Evolutionary conservation across 345 rosid species (phyloP).

Genomic region (Odontarrhena argentea): DNA sequence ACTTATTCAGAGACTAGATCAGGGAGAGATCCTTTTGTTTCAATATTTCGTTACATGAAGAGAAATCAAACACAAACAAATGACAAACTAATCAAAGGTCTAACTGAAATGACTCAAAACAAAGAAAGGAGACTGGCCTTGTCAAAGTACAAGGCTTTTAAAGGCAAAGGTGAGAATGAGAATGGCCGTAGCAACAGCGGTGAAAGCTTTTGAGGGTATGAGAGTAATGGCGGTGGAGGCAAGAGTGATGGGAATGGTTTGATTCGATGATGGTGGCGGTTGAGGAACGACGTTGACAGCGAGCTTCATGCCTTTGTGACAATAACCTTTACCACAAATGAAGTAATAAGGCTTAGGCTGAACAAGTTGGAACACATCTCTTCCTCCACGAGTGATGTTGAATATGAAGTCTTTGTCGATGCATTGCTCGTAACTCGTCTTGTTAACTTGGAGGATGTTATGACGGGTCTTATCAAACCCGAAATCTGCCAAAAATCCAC

Average conservation of each 20-base stretch:
- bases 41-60: neutral
- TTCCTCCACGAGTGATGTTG: conserved; percentile 63
- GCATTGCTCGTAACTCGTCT: conserved; percentile 59
- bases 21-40: conserved; percentile 13
- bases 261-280: conserved; percentile 22
- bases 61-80: neutral
- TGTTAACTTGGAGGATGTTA: conserved; percentile 63
- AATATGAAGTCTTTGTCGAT: conserved; percentile 46
- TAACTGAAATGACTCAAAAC: neutral
- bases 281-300: conserved; percentile 39
- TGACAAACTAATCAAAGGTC: neutral
- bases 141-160: neutral
- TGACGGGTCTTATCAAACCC: conserved; percentile 49
- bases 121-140: neutral
- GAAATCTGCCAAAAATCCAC: conserved; percentile 37
- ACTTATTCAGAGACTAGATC: neutral
- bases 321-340: conserved; percentile 60
- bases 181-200: neutral
- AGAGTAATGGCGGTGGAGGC: conserved; percentile 13
- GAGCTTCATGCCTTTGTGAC: conserved; percentile 61
- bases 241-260: neutral
- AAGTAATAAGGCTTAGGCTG: conserved; percentile 59
- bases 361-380: conserved; percentile 62
- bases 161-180: neutral
- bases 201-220: conserved; percentile 5